Evolutionary conservation across 495 filamentous ascomycete genomes (phyloP), one percentile per base, ranked within the genome.

Genomic region (Aspergillus egyptiacus): DNA sequence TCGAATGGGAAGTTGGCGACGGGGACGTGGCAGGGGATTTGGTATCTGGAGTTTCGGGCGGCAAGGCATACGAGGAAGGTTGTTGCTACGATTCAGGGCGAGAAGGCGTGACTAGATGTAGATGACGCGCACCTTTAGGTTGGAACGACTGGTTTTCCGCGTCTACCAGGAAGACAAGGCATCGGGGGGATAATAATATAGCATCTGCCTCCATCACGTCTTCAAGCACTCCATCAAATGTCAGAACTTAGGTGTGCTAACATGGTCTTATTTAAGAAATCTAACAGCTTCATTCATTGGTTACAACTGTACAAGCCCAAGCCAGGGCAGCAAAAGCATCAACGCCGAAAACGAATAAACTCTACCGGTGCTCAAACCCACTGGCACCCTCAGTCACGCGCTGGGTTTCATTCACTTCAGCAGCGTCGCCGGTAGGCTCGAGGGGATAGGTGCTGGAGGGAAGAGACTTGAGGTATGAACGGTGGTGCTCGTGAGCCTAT

Each of bases 71-170:
- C 76, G 31, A 73, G 93, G 53, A 86, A 77, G 61, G 78, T 98
- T 19, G 83, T 98, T 27, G 93, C 93, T 37, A 98, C 93, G 6
- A 90, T 98, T 38, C 89, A 97, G 67, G 93, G 93, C 3, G 86
- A 95, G 71, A 91, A 89, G 75, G 73, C 71, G 24, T 80, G 67
- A 79, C 57, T 62, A 2, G 38, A 44, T 46, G n/a, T 6, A 32
- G 39, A 45, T 25, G 30, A 24, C n/a, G 49, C 56, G 4, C 20
- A 31, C 31, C 18, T 42, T 28, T 33, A 37, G 19, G 14, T 10
- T 51, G 10, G 9, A 11, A 6, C n/a, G n/a, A n/a, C n/a, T n/a
- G n/a, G n/a, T n/a, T n/a, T n/a, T n/a, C n/a, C n/a, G n/a, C n/a
- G n/a, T n/a, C n/a, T n/a, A n/a, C n/a, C n/a, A n/a, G n/a, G n/a